Conservation (phyloP, 2,329 filamentous ascomycete species). For the Aspergillus ustus region DNA sequence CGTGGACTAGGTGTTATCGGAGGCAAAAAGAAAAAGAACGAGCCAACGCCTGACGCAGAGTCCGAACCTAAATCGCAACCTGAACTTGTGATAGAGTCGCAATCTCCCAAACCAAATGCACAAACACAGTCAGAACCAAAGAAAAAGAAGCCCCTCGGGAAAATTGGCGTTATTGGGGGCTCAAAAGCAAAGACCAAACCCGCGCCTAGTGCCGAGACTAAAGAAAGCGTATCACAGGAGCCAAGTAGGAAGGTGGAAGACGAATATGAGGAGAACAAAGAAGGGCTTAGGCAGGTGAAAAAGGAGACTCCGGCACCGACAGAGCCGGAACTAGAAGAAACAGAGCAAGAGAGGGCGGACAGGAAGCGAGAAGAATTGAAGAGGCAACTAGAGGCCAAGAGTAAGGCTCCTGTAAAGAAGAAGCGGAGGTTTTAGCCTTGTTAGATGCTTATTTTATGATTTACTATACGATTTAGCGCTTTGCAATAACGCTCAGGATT, state of each 20-base stretch:
- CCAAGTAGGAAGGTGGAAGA: conserved; percentile 1
- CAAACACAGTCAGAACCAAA: conserved; percentile 23
- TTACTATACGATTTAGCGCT: background rate
- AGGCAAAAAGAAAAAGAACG: conserved; percentile 36
- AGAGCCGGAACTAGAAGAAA: conserved; percentile 31
- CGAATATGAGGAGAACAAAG: background rate
- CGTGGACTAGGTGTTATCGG: conserved; percentile 38
- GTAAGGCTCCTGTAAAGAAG: conserved; percentile 60
- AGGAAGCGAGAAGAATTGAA: conserved; percentile 62
- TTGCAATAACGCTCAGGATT: background rate
- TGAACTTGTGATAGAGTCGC: background rate
- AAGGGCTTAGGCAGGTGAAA: background rate
- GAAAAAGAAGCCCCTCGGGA: conserved; percentile 22
- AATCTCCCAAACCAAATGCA: conserved; percentile 19
- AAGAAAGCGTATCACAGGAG: conserved; percentile 4
- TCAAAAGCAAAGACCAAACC: conserved; percentile 23
- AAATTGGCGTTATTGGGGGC: conserved; percentile 44
- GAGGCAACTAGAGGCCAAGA: conserved; percentile 55
- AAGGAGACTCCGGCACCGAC: conserved; percentile 4
- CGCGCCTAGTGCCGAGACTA: conserved; percentile 5
- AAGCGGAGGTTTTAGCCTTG: conserved; percentile 58
- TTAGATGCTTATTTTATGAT: background rate
- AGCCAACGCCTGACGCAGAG: conserved; percentile 10
- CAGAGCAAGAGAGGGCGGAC: conserved; percentile 59
- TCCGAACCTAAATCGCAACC: background rate